Evolutionary conservation across 2,329 filamentous ascomycete genomes (phyloP).

Genomic region (Hymenoscyphus repandus): DNA sequence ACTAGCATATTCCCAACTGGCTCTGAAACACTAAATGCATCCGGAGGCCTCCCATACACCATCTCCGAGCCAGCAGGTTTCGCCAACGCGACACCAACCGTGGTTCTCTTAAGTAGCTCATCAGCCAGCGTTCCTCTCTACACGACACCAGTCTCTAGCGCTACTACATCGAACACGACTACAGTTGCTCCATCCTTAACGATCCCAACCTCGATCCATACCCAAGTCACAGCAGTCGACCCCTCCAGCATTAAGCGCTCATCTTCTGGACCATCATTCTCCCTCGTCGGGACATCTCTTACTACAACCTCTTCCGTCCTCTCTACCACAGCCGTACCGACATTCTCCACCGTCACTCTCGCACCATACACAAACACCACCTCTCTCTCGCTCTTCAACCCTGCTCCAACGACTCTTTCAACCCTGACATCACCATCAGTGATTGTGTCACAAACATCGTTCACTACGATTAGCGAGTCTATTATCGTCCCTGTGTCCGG

Average conservation of each 20-base stretch:
- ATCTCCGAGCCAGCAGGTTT: not conserved
- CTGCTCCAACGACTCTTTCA: not conserved
- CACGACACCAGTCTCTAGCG: too few relatives aligned
- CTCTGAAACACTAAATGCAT: not conserved
- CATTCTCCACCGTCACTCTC: too few relatives aligned
- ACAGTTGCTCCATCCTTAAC: not conserved
- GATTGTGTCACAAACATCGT: not conserved
- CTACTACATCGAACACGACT: not conserved
- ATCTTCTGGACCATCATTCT: not conserved
- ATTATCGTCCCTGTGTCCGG: too few relatives aligned
- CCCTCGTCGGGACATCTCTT: not conserved
- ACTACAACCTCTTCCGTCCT: not conserved
- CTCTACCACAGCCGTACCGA: not conserved
- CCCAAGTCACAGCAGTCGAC: not conserved
- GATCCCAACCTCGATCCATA: not conserved
- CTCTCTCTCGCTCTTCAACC: not conserved
- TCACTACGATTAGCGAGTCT: too few relatives aligned
- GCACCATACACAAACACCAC: too few relatives aligned
- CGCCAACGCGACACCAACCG: not conserved
- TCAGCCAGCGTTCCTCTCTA: too few relatives aligned
- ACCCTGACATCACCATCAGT: not conserved
- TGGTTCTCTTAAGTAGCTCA: not conserved
- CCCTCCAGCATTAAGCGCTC: not conserved
- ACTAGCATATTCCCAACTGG: not conserved
- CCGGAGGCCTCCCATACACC: not conserved